Conservation (phyloP, 768 basidiomycete genomes). For the Agaricus subrufescens region DNA sequence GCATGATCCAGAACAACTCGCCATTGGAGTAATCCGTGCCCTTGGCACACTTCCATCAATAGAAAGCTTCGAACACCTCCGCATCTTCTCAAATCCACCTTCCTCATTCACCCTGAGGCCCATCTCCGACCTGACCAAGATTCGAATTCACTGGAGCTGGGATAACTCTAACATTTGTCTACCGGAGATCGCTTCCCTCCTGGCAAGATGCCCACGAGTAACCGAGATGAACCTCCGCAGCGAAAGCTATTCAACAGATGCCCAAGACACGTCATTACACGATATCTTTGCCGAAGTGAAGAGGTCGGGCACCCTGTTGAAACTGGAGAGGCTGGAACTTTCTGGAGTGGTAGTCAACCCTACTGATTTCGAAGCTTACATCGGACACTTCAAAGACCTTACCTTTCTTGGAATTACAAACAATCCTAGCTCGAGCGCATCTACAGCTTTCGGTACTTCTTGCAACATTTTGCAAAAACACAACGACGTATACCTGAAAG, state of each 20-base stretch:
- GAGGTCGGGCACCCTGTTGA: background rate
- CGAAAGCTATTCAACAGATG: background rate
- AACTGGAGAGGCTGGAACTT: background rate
- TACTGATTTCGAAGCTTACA: background rate
- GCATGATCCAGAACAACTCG: background rate
- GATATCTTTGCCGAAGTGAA: background rate
- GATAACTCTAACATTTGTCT: background rate
- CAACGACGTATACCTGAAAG: background rate
- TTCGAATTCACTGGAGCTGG: background rate
- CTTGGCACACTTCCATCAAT: background rate
- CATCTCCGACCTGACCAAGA: background rate
- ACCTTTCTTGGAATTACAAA: background rate
- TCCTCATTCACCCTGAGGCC: slow-evolving; percentile 1
- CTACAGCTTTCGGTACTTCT: background rate
- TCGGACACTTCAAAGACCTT: background rate
- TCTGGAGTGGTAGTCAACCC: background rate
- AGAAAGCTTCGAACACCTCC: background rate
- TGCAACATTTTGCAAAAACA: background rate
- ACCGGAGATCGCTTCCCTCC: background rate
- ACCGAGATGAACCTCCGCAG: background rate
- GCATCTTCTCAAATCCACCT: background rate
- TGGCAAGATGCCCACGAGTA: background rate
- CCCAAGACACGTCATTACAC: background rate
- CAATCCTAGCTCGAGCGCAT: background rate
- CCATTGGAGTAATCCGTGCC: background rate